Conservation (phyloP, 306 rosid genomes). For the Cucumis sativus region Cucumber_9930_V3 NC_026659.2:268501-269000, state of each 20-base stretch:
- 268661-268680: slow-evolving; percentile 10
- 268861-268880: slow-evolving; percentile 20
- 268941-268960: slow-evolving; percentile 25
- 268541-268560: slow-evolving; percentile 71
- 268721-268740: slow-evolving; percentile 28
- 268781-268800: slow-evolving; percentile 22
- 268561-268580: slow-evolving; percentile 42
- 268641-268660: slow-evolving; percentile 16
- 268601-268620: slow-evolving; percentile 23
- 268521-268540: slow-evolving; percentile 82
- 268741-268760: slow-evolving; percentile 20
- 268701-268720: slow-evolving; percentile 2
- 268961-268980: slow-evolving; percentile 21
- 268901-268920: slow-evolving; percentile 17
- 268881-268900: slow-evolving; percentile 12
- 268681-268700: slow-evolving; percentile 12
- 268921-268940: slow-evolving; percentile 21
- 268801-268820: slow-evolving; percentile 24
- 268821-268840: slow-evolving; percentile 25
- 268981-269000: slow-evolving; percentile 26
- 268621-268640: slow-evolving; percentile 15
- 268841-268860: slow-evolving; percentile 27
- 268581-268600: slow-evolving; percentile 39
- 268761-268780: slow-evolving; percentile 18
- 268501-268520: slow-evolving; percentile 96